Evolutionary conservation across 1,284 basidiomycete genomes (phyloP).

Genomic region (Pascua guehoae): DNA sequence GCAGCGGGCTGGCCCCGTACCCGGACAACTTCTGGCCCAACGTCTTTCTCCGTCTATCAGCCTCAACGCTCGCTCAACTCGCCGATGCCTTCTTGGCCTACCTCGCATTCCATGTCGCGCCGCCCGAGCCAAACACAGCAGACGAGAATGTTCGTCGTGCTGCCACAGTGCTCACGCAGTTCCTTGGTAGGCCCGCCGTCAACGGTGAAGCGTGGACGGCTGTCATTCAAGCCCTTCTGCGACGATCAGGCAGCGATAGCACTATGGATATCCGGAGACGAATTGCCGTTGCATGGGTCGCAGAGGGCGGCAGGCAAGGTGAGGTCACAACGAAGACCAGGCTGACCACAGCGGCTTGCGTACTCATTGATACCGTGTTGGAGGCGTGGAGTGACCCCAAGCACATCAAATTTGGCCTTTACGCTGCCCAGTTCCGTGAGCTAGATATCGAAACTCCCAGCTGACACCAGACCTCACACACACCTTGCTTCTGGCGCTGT

Average conservation of each 20-base stretch:
- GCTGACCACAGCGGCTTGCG: constrained; percentile 11
- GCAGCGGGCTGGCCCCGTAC: constrained; percentile 57
- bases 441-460: neutral
- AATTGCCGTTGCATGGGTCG: constrained; percentile 37
- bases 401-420: constrained; percentile 46
- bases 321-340: neutral
- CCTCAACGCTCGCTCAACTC: constrained; percentile 45
- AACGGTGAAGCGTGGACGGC: constrained; percentile 34
- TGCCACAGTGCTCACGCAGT: constrained; percentile 14
- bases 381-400: constrained; percentile 47
- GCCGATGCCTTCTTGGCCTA: constrained; percentile 27
- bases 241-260: neutral
- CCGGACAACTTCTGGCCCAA: constrained; percentile 56
- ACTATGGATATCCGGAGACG: constrained; percentile 20
- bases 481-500: constrained; percentile 62
- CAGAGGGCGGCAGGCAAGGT: constrained; percentile 15
- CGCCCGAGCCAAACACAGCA: constrained; percentile 16
- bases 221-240: constrained; percentile 16
- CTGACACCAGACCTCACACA: constrained; percentile 61
- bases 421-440: constrained; percentile 42
- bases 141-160: constrained; percentile 26
- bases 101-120: constrained; percentile 16
- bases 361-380: constrained; percentile 38
- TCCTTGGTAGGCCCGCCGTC: constrained; percentile 28
- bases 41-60: constrained; percentile 61